Conservation (phyloP, 2,329 filamentous ascomycete genomes). For the Alternaria metachromatica region DNA sequence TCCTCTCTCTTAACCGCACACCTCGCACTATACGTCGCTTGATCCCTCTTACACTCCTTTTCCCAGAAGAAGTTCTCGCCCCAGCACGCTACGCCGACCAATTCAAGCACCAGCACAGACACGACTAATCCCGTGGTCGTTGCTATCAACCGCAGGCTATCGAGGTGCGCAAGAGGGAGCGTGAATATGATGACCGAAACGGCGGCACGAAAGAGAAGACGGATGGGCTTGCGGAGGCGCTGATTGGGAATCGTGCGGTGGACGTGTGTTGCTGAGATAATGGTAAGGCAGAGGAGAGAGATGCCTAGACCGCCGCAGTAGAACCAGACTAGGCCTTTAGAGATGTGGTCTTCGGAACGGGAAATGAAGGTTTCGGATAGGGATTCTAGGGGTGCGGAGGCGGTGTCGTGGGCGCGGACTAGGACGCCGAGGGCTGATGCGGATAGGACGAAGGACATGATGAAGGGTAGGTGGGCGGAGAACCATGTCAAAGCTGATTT, state of each 20-base stretch:
- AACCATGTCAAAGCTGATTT: slow-evolving; percentile 60
- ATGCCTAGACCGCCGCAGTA: slow-evolving; percentile 69
- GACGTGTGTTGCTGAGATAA: slow-evolving; percentile 63
- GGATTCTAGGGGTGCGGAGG: slow-evolving; percentile 54
- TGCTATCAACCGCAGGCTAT: slow-evolving; percentile 48
- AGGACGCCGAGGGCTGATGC: slow-evolving; percentile 65
- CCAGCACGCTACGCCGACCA: slow-evolving; percentile 41
- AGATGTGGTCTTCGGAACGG: slow-evolving; percentile 60
- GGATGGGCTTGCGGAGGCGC: slow-evolving; percentile 59
- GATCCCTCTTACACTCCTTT: slow-evolving; percentile 25
- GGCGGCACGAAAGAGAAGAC: slow-evolving; percentile 59
- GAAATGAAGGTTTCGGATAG: slow-evolving; percentile 60
- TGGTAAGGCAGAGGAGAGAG: slow-evolving; percentile 60
- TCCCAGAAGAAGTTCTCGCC: slow-evolving; percentile 39
- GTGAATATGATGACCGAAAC: slow-evolving; percentile 62
- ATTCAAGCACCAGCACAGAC: slow-evolving; percentile 44
- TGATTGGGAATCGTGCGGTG: slow-evolving; percentile 61
- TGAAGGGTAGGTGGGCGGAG: slow-evolving; percentile 65
- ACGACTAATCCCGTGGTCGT: slow-evolving; percentile 50
- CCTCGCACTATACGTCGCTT: slow-evolving; percentile 40
- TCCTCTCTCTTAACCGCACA: slow-evolving; percentile 41
- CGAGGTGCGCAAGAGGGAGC: slow-evolving; percentile 58
- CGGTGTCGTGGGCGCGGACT: slow-evolving; percentile 64
- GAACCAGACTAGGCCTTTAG: slow-evolving; percentile 64
- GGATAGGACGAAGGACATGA: slow-evolving; percentile 68